These are phyloP conservation scores for Fraxinus baroniana DNA, from an alignment of 305 asterid species.

Conservation along the genomic window DNA sequence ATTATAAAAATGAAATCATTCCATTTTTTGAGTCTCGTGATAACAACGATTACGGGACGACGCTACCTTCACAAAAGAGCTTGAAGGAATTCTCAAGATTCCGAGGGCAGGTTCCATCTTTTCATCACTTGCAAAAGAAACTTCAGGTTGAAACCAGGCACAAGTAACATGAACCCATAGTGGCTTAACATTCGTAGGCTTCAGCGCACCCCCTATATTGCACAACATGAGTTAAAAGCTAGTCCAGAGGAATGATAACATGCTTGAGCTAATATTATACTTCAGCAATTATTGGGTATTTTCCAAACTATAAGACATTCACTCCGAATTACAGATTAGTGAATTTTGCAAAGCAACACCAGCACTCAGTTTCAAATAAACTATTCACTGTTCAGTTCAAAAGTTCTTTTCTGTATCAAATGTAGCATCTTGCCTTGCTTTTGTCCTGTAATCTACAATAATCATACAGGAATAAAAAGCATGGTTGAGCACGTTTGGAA, in stretches of 20 bases:
- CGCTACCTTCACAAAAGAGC: conserved; percentile 86
- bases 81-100: conserved; percentile 84
- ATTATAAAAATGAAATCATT: background rate
- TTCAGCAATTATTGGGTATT: background rate
- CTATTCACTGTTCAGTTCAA: conserved; percentile 6
- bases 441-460: background rate
- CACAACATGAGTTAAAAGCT: conserved; percentile 25
- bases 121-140: conserved; percentile 88
- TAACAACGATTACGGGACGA: background rate
- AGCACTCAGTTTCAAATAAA: background rate
- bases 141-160: conserved; percentile 99
- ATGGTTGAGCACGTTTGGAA: background rate
- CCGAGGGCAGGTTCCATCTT: conserved; percentile 98
- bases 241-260: conserved; percentile 1
- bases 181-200: conserved; percentile 81
- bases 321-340: background rate
- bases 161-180: conserved; percentile 98
- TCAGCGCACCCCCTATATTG: conserved; percentile 85
- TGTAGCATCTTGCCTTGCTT: conserved; percentile 7
- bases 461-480: background rate
- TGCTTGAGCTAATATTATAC: background rate
- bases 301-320: background rate
- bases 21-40: background rate
- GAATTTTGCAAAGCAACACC: background rate
- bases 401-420: conserved; percentile 4